Evolutionary conservation across 192 early-diverging fungal species (phyloP), one percentile per base, ranked within the genome.

Genomic region (Podochytrium sp.): DNA sequence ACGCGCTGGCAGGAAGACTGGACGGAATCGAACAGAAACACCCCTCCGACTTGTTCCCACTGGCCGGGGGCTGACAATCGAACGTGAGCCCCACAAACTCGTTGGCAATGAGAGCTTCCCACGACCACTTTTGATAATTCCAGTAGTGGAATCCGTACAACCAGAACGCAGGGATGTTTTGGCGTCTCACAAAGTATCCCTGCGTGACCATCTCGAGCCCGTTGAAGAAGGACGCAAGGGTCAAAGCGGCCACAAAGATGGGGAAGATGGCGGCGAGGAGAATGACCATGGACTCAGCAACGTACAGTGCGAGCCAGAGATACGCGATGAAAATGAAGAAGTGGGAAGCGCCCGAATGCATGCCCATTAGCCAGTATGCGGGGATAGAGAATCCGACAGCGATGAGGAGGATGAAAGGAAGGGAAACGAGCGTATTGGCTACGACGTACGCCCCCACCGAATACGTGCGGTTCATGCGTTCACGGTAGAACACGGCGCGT

Each of bases 171-270:
- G 76, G 76, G 20, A 78, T 63, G 60, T 65, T 74, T 18, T 64
- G 62, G 29, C 49, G 65, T 7, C 61, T 35, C 40, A 78, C 61
- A 56, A 78, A 78, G 64, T 78, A 78, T 10, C 76, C 76, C 49
- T 78, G 76, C 5, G 74, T 73, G 71, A 75, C 74, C 59, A 38
- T 61, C 25, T 61, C 76, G 51, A 78, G 53, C 12, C 74, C 74
- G 64, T 70, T 70, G 49, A 76, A 60, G 47, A 76, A 76, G 41
- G 34, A 20, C 2, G 53, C 65, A 30, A 82, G 51, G 4, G 80
- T 70, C 34, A 82, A 60, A 18, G 80, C 80, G 1, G 80, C 80
- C 1, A 82, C 71, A 52, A 82, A 82, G 52, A 82, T 82, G 23
- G 80, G 80, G 65, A 80, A 40, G 25, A 73, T 39, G 25, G 77